Base-by-base conservation (phyloP, 805 yeast species). In the Teunomyces tritomae region DNA sequence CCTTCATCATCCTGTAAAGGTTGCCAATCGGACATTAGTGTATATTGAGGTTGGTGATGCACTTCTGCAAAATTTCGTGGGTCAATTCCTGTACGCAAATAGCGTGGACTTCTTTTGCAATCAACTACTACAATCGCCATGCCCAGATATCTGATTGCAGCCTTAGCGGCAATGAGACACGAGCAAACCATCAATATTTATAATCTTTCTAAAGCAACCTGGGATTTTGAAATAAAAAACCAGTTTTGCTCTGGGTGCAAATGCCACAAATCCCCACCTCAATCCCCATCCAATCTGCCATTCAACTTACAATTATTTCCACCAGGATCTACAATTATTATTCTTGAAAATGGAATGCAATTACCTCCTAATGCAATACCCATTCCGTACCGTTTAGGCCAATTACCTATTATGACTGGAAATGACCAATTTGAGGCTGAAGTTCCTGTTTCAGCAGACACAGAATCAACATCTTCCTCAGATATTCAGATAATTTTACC, bases 1-100 rank as follows among this genome's bases (percentile, higher is more conserved):
- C 95, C 94, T 44, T 80, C 80, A 9, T 78, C 80, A 55, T 85
- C 88, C 33, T 70, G 70, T 9, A 80, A 76, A 50, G 80, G 80
- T 57, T 78, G 80, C 96, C 97, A 90, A 36, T 49, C 52, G 14
- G 55, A 46, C 62, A 57, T 57, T 28, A 11, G 16, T 24, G 9
- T 37, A 24, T 10, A 24, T 37, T 26, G 24, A 13, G 8, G 4
- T n/a, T 24, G 40, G 40, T 24, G 40, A 35, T 35, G 39, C 13
- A n/a, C 28, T 16, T 35, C 26, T 16, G 20, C n/a, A n/a, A 37
- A 37, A 37, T 37, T 37, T 37, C 29, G 29, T 37, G 29, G 40
- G 13, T 11, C 14, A 24, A 24, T 7, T 37, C 40, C 40, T 37
- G 40, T 37, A 37, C 40, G 27, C 40, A 37, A 37, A 37, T 24